Percentiles rank a stretch among this genome's conserved stretches.
phyloP scores from a whole-genome alignment of 2,329 filamentous ascomycete species.

The Arthrocladium fulminans region DNA sequence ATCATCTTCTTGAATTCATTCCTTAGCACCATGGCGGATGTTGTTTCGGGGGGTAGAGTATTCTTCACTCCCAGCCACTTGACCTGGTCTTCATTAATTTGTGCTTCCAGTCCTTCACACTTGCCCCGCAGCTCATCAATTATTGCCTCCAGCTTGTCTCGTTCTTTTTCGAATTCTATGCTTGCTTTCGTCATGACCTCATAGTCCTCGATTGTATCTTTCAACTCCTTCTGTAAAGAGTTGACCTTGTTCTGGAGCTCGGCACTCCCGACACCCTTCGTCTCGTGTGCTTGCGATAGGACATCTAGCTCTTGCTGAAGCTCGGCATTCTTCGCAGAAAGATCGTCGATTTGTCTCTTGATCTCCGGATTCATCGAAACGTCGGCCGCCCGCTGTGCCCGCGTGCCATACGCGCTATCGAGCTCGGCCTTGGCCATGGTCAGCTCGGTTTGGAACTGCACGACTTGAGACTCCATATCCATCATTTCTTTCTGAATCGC shows the following conservation, averaged over 20 bases:
- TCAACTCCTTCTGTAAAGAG: slow-evolving; percentile 55
- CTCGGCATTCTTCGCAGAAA: slow-evolving; percentile 41
- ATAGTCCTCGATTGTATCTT: slow-evolving; percentile 60
- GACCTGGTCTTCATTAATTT: slow-evolving; percentile 59
- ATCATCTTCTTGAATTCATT: slow-evolving; percentile 77
- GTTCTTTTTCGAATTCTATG: slow-evolving; percentile 63
- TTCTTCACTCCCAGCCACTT: slow-evolving; percentile 53
- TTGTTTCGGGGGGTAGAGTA: slow-evolving; percentile 42
- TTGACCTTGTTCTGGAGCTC: slow-evolving; percentile 41
- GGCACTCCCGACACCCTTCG: slow-evolving; percentile 23
- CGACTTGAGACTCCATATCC: slow-evolving; percentile 53
- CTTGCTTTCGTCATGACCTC: slow-evolving; percentile 61
- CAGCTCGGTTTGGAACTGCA: slow-evolving; percentile 63
- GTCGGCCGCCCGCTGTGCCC: slow-evolving; percentile 60
- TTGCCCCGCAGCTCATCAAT: slow-evolving; percentile 58
- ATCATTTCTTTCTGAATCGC: slow-evolving; percentile 43
- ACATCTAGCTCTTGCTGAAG: slow-evolving; percentile 40
- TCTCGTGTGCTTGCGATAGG: slow-evolving; percentile 29
- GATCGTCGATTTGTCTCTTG: slow-evolving; percentile 51
- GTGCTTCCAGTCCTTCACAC: slow-evolving; percentile 54
- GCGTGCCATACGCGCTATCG: slow-evolving; percentile 83
- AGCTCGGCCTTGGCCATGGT: slow-evolving; percentile 88
- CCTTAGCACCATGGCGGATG: slow-evolving; percentile 59
- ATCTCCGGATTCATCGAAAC: slow-evolving; percentile 48
- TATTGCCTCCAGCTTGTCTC: slow-evolving; percentile 53